Evolutionary conservation across 805 yeast species (phyloP), one percentile per base, ranked within the genome.

Genomic region (Starmera quercuum): DNA sequence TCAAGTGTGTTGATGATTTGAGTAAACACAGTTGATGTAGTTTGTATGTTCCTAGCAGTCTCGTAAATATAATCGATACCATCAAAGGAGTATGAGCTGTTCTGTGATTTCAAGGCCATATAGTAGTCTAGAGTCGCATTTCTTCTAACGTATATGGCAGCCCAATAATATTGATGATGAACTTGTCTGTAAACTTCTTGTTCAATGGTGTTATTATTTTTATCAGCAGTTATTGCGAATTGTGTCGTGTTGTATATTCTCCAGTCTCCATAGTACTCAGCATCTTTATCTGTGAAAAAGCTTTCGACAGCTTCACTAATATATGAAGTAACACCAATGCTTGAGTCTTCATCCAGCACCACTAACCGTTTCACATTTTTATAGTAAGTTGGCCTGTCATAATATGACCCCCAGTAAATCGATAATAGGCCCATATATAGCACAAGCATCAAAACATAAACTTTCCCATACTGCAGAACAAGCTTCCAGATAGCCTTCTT

Each of bases 81-180:
- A 8, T 36, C 26, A 6, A 37, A 26, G 31, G 37, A 36, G 30
- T 40, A 44, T 1, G 37, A 17, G 1, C 44, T n/a, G 10, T 42
- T 30, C n/a, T 33, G 29, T 1, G 34, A 31, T 20, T 31, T 20
- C 7, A 52, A 28, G 0, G 57, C 56, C 4, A 36, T 20, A 29
- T 34, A 45, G 13, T 44, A 42, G 22, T 37, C 31, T 17, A 38
- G 45, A 3, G 73, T 59, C 1, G 81, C 73, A 44, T 71, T 64
- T 5, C 59, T 51, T 15, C 55, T 50, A 19, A 79, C 69, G 39
- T 72, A 71, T 23, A 76, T 56, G 1, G 75, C 70, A 7, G 65
- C 70, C 85, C 85, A 79, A 44, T 67, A 75, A 7, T 64, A 42
- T 49, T 76, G 74, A 36, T 66, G 68, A 41, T 68, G 73, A 5